Evolutionary conservation across 2,329 filamentous ascomycete genomes (phyloP), one percentile per base, ranked within the genome.

Genomic region (Exserohilum turcica): DNA sequence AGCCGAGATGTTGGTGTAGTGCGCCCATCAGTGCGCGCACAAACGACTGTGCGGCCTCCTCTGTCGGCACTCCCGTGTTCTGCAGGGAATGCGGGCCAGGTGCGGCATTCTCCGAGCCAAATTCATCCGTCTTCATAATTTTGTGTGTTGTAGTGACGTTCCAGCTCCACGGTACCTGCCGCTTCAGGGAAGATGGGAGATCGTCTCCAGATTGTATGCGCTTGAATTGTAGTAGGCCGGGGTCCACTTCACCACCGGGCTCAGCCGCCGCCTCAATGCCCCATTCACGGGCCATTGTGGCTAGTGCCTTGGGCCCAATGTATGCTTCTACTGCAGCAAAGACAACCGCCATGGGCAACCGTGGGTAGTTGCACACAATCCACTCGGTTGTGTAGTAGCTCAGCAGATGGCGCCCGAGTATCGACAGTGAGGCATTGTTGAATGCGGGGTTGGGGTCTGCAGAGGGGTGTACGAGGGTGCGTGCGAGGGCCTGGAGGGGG

Each of bases 171-270:
- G 68, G 66, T 4, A 52, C 60, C 39, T 69, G 61, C 15, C 56
- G 59, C 19, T 50, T 60, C 47, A 72, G 42, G n/a, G 58, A 55
- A 6, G 56, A 57, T 3, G 70, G 70, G 6, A 72, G 44, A 4
- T 59, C 59, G 2, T 67, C 60, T 8, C 70, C 70, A 7, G 67
- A 59, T 18, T 53, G 57, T 45, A 81, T 57, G 49, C 82, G 71
- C 77, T 77, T 76, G 80, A 92, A 96, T 73, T 97, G 94, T 56
- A 99, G 80, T 48, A 96, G 80, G 5, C 93, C 94, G 0, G 92
- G 88, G 73, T 99, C 94, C 50, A 97, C 92, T 77, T 97, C 93
- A 54, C 85, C 85, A 44, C 93, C 94, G 0, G 94, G 94, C 16
- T 86, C 88, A 9, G 89, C 90, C n/a, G 91, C 93, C 37, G 82